phyloP scores from a whole-genome alignment of 371 early-diverging fungal genomes.

The Mortierella sp. region DNA sequence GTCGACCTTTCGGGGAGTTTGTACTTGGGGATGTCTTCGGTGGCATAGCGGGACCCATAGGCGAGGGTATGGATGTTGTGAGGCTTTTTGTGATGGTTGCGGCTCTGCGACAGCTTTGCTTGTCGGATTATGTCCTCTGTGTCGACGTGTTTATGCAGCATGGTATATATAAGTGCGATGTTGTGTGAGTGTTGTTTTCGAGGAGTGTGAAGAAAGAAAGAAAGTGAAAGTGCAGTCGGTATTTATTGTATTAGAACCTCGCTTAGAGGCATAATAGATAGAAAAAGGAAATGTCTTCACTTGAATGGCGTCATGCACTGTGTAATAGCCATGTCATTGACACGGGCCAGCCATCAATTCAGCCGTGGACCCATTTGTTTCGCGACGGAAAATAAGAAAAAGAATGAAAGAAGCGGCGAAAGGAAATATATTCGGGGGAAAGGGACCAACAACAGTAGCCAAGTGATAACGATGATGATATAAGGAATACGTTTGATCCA shows the following conservation, averaged over 20 bases:
- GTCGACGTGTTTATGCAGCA: conserved; percentile 55
- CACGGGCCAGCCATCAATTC: not conserved
- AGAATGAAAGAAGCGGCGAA: not conserved
- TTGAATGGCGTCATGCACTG: not conserved
- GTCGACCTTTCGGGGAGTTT: conserved; percentile 60
- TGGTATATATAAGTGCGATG: not conserved
- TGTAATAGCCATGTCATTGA: not conserved
- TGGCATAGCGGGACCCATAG: conserved; percentile 66
- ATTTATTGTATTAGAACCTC: not conserved
- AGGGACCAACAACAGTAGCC: not conserved
- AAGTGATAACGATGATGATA: not conserved
- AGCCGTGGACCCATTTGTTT: not conserved
- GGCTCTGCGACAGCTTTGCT: not conserved
- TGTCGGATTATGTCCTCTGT: conserved; percentile 28
- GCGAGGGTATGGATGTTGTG: conserved; percentile 54
- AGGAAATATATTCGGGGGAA: not conserved
- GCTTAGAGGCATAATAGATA: not conserved
- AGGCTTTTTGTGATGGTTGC: not conserved
- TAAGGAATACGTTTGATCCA: not conserved
- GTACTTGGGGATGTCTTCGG: conserved; percentile 63
- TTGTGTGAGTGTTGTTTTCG: not conserved
- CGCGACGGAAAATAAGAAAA: not conserved
- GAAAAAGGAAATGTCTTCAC: not conserved
- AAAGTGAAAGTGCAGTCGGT: not conserved
- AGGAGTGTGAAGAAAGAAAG: not conserved